phyloP scores from a whole-genome alignment of 495 filamentous ascomycete species.

The Daldinia decipiens region DNA sequence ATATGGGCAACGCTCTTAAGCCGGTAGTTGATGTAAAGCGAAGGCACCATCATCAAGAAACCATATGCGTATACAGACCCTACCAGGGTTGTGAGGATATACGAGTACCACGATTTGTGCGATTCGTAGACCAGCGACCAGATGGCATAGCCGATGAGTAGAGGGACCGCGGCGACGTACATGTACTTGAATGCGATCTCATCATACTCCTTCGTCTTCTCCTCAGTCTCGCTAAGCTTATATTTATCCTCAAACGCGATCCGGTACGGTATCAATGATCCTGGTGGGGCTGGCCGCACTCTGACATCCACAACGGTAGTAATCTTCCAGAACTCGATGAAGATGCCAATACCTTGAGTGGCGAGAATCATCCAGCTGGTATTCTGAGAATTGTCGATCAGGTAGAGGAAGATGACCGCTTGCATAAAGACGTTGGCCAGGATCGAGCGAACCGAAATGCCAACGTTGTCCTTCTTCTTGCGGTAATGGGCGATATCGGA shows the following conservation, averaged over 20 bases:
- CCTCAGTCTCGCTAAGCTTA: slow-evolving; percentile 90
- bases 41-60: slow-evolving; percentile 99
- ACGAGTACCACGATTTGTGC: slow-evolving; percentile 98
- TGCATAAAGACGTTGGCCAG: slow-evolving; percentile 99
- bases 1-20: slow-evolving; percentile 97
- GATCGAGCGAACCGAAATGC: slow-evolving; percentile 94
- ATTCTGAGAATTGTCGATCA: slow-evolving; percentile 97
- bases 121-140: slow-evolving; percentile 94
- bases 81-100: slow-evolving; percentile 87
- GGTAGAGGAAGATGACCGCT: slow-evolving; percentile 92
- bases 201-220: slow-evolving; percentile 98
- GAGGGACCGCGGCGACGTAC: slow-evolving; percentile 88
- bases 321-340: slow-evolving; percentile 97
- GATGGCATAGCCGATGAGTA: slow-evolving; percentile 85
- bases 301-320: slow-evolving; percentile 97
- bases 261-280: slow-evolving; percentile 80
- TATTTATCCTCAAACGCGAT: slow-evolving; percentile 96
- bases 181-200: slow-evolving; percentile 97
- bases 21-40: slow-evolving; percentile 97
- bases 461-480: slow-evolving; percentile 99
- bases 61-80: slow-evolving; percentile 98
- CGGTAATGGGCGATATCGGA: slow-evolving; percentile 97
- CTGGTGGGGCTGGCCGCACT: slow-evolving; percentile 71
- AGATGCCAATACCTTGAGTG: slow-evolving; percentile 90
- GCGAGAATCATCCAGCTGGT: slow-evolving; percentile 99